phyloP scores from a whole-genome alignment of 1,284 basidiomycete genomes.

The Athelia psychrophila region DNA sequence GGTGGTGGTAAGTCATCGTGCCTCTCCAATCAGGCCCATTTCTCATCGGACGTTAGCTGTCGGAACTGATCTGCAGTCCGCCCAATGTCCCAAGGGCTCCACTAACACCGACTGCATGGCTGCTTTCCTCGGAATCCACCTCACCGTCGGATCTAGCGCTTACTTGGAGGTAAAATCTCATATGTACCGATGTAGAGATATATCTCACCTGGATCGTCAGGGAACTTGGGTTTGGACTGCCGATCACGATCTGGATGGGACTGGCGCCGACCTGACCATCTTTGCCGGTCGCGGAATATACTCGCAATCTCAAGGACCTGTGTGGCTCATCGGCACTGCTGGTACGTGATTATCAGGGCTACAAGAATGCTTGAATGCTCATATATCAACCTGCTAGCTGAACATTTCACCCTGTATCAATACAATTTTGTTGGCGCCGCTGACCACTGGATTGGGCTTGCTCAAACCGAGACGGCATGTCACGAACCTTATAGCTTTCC shows the following conservation, averaged over 20 bases:
- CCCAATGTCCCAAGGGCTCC: conserved; percentile 31
- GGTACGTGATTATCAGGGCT: neutral
- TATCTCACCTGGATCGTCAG: conserved; percentile 18
- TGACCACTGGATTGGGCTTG: conserved; percentile 70
- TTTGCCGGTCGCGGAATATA: conserved; percentile 55
- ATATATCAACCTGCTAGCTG: too few species aligned
- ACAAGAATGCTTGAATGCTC: neutral
- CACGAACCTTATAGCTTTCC: too few species aligned
- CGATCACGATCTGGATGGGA: conserved; percentile 44
- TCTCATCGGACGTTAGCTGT: conserved; percentile 23
- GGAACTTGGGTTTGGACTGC: conserved; percentile 63
- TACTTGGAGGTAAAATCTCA: conserved; percentile 41
- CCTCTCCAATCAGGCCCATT: neutral
- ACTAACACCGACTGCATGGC: conserved; percentile 37
- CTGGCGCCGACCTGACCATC: conserved; percentile 33
- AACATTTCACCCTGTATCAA: conserved; percentile 69
- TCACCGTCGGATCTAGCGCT: conserved; percentile 46
- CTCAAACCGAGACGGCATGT: conserved; percentile 66
- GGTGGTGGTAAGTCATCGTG: conserved; percentile 18
- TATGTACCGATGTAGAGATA: conserved; percentile 24
- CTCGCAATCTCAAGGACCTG: conserved; percentile 48
- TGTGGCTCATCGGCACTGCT: conserved; percentile 51
- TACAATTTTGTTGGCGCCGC: conserved; percentile 60
- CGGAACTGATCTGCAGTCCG: conserved; percentile 39
- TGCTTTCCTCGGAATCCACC: conserved; percentile 50